Conservation (phyloP, 2,329 filamentous ascomycete genomes). For the Penicillium palitans region DNA sequence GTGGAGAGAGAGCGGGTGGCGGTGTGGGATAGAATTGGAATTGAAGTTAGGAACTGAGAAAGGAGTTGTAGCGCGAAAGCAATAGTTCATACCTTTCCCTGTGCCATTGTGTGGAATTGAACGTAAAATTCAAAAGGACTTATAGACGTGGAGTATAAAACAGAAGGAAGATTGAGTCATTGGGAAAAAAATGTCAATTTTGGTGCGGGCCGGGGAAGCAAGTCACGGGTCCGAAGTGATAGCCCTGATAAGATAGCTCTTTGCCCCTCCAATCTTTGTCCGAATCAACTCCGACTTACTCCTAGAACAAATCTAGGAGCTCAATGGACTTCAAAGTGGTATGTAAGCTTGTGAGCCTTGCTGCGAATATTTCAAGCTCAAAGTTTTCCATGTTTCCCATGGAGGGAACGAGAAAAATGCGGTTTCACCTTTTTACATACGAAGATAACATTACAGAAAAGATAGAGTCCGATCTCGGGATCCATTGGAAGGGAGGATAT, state of each 20-base stretch:
- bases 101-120: conserved; percentile 26
- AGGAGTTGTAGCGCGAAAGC: neutral
- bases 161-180: conserved; percentile 25
- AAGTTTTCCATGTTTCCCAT: no score
- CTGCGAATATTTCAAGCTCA: neutral
- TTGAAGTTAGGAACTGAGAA: neutral
- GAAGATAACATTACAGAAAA: neutral
- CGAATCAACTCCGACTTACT: neutral
- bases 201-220: conserved; percentile 21
- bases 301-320: neutral
- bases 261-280: conserved; percentile 5
- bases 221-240: conserved; percentile 27
- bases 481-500: neutral
- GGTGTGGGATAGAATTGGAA: conserved; percentile 15
- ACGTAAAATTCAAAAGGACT: conserved; percentile 6
- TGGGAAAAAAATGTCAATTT: conserved; percentile 23
- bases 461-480: neutral
- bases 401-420: neutral
- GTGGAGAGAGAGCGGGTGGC: conserved; percentile 14
- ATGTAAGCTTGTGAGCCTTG: neutral
- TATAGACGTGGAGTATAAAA: conserved; percentile 17
- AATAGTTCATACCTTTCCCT: conserved; percentile 26
- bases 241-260: conserved; percentile 21
- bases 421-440: neutral
- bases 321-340: neutral